Conservation (phyloP, 192 early-diverging fungal species). For the Radiomyces spectabilis region DNA sequence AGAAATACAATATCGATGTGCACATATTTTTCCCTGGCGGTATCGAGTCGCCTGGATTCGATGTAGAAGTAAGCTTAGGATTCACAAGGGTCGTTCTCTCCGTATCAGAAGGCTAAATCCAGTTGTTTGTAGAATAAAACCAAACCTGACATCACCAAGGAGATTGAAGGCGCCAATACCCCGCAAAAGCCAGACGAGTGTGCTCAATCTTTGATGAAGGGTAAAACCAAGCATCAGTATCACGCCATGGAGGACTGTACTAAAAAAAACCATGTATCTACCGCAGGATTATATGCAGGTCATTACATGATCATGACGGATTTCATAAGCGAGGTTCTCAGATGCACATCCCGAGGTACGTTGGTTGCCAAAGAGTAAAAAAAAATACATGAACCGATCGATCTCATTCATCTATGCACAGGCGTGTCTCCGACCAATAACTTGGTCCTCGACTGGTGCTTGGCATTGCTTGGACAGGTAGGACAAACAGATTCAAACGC, state of each 20-base stretch:
- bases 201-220: conserved; percentile 41
- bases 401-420: neutral
- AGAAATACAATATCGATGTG: conserved; percentile 51
- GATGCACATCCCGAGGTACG: conserved; percentile 20
- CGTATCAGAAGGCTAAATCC: no score
- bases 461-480: conserved; percentile 22
- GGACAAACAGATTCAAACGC: neutral
- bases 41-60: conserved; percentile 64
- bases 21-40: conserved; percentile 70
- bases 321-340: conserved; percentile 18
- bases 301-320: conserved; percentile 28
- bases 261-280: neutral
- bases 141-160: conserved; percentile 60
- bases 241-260: neutral
- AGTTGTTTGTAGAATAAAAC: conserved; percentile 69
- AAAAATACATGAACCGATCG: neutral
- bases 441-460: conserved; percentile 19
- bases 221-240: neutral
- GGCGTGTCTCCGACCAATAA: conserved; percentile 30
- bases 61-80: conserved; percentile 38
- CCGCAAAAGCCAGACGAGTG: conserved; percentile 55
- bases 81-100: no score
- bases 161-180: conserved; percentile 59
- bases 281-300: conserved; percentile 8
- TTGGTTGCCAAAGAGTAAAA: neutral